Evolutionary conservation across 108 stramenopile species (phyloP).

Genomic region (Nitzschia sp.): DNA sequence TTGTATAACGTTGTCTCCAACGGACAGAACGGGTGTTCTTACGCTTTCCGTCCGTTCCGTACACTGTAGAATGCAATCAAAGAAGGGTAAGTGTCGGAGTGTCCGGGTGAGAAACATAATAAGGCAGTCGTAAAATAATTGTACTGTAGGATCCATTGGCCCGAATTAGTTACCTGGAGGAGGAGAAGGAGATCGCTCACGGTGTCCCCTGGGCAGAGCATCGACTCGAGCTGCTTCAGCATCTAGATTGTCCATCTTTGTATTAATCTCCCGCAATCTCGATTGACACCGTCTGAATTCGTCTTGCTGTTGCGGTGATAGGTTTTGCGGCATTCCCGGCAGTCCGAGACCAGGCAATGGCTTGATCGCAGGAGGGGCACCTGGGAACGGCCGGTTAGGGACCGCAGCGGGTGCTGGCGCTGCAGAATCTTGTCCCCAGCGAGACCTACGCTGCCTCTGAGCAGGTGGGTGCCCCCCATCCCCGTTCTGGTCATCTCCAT

Average conservation of each 20-base stretch:
- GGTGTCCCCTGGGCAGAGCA: conserved; percentile 76
- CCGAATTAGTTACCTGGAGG: conserved; percentile 69
- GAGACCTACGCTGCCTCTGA: conserved; percentile 57
- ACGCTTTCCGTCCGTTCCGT: conserved; percentile 92
- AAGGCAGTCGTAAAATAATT: not conserved
- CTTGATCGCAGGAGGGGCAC: conserved; percentile 31
- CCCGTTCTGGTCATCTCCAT: conserved; percentile 11
- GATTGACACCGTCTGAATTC: conserved; percentile 47
- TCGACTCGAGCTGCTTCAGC: conserved; percentile 74
- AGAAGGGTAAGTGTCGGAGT: not conserved
- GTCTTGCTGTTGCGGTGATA: conserved; percentile 45
- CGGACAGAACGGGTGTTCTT: conserved; percentile 95
- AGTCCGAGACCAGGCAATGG: conserved; percentile 42
- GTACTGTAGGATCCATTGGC: no score
- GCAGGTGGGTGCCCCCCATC: conserved; percentile 11
- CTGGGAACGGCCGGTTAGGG: conserved; percentile 3
- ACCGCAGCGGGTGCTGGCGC: conserved; percentile 20
- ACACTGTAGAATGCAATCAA: conserved; percentile 40
- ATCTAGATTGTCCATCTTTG: conserved; percentile 63
- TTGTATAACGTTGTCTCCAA: conserved; percentile 87
- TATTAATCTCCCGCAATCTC: conserved; percentile 64
- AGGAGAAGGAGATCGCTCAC: conserved; percentile 83
- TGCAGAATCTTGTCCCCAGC: conserved; percentile 61
- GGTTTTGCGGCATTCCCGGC: conserved; percentile 55
- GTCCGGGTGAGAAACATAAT: not conserved